Base-by-base conservation (phyloP, 2,329 filamentous ascomycete species). In the Clonostachys chloroleuca region DNA sequence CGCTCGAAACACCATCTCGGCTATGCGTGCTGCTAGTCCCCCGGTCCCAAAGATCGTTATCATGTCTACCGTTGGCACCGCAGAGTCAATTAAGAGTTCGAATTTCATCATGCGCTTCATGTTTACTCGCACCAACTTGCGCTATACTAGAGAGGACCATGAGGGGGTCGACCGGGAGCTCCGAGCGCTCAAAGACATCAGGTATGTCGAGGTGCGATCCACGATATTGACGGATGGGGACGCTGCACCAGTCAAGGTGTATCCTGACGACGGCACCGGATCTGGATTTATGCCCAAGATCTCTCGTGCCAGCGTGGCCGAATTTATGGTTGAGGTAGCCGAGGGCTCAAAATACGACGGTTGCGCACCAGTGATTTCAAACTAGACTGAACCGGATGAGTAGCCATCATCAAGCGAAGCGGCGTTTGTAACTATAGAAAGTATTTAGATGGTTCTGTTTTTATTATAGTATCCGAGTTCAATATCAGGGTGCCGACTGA, bases 31-130 rank as follows among this genome's bases (percentile, higher is more conserved):
- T 13, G 59, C 62, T 44, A 57, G 57, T 1, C 62, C 67, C 7
- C 17, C 43, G 47, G 37, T 46, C 10, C 9, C 6, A 17, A 74
- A 72, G 43, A 56, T 77, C 2, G 65, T 78, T n/a, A 63, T 73
- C 20, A 64, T 78, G 57, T 72, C 69, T 33, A 69, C 73, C 2
- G 69, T 73, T 48, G 76, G 75, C 7, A 65, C 70, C 1, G 74
- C 68, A 1, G 58, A 63, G 42, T 75, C 73, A 5, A 69, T 61
- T 51, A 43, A 47, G 0, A 67, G 69, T 40, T 52, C 74, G 46
- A 62, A 67, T 47, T 68, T 61, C 34, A 52, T 68, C 3, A 54
- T 76, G 56, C 63, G 66, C n/a, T 46, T 64, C 33, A 48, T 75
- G 14, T 67, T 78, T 53, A 61, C 58, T 35, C 57, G 70, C 37